Conservation (phyloP, 345 rosid genomes). For the Arabis hirsuta region DNA sequence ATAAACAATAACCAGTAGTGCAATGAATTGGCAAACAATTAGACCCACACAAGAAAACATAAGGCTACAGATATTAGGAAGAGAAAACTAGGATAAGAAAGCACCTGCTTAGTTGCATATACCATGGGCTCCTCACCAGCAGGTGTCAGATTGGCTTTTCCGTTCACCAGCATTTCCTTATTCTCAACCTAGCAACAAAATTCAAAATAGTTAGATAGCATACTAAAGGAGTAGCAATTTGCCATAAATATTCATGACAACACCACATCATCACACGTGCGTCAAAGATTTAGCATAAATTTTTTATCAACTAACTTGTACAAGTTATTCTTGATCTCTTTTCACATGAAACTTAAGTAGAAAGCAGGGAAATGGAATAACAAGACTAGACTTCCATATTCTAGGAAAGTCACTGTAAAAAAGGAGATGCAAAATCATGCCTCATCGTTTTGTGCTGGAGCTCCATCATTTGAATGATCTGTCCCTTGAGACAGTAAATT, state of each 20-base stretch:
- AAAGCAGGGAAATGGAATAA: constrained; percentile 9
- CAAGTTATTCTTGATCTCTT: not conserved
- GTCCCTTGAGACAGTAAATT: constrained; percentile 52
- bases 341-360: constrained; percentile 26
- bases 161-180: constrained; percentile 58
- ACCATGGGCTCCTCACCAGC: constrained; percentile 76
- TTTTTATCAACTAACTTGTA: constrained; percentile 13
- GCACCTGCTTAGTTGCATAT: constrained; percentile 85
- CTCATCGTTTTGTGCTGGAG: constrained; percentile 61
- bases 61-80: constrained; percentile 7
- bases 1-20: constrained; percentile 22
- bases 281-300: not conserved
- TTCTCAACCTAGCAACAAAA: constrained; percentile 58
- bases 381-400: constrained; percentile 1
- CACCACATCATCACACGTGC: constrained; percentile 11
- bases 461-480: constrained; percentile 51
- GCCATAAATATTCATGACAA: constrained; percentile 16
- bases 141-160: constrained; percentile 58
- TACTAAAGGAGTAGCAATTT: constrained; percentile 3
- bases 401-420: constrained; percentile 6
- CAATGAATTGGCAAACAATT: constrained; percentile 20
- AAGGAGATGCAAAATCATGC: constrained; percentile 46
- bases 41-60: constrained; percentile 15
- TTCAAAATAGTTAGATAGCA: constrained; percentile 19
- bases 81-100: constrained; percentile 18